Evolutionary conservation across 2,329 filamentous ascomycete genomes (phyloP).

Genomic region (Teratosphaeria destructans): DNA sequence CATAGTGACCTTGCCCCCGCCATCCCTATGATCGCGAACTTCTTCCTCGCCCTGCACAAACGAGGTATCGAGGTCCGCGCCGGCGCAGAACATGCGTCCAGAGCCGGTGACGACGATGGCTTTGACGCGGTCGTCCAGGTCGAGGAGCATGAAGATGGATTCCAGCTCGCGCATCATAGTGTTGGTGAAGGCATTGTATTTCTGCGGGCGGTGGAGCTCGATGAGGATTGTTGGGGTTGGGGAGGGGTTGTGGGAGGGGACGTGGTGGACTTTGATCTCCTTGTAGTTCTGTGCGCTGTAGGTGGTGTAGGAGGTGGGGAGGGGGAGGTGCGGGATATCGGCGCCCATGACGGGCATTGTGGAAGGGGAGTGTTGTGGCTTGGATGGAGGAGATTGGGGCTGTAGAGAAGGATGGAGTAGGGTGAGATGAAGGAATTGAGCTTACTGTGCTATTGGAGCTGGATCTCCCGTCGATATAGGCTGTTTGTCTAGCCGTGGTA

Average conservation of each 20-base stretch:
- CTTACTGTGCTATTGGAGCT: not conserved
- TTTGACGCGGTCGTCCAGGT: slow-evolving; percentile 45
- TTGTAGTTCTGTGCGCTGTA: slow-evolving; percentile 7
- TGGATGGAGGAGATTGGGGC: too few relatives aligned
- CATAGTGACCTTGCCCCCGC: slow-evolving; percentile 38
- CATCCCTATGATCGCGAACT: slow-evolving; percentile 43
- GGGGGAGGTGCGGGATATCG: slow-evolving; percentile 2
- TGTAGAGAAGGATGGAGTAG: not conserved
- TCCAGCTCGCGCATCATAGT: slow-evolving; percentile 54
- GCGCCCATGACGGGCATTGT: slow-evolving; percentile 3
- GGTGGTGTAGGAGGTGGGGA: slow-evolving; percentile 30
- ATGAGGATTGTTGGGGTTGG: slow-evolving; percentile 54
- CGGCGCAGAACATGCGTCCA: slow-evolving; percentile 44
- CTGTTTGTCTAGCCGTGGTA: not conserved
- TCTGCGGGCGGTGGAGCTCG: slow-evolving; percentile 53
- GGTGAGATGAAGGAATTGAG: too few relatives aligned
- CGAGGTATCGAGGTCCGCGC: slow-evolving; percentile 45
- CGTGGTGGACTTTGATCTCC: slow-evolving; percentile 33
- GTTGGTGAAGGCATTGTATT: slow-evolving; percentile 60
- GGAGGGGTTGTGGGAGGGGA: slow-evolving; percentile 36
- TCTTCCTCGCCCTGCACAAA: slow-evolving; percentile 36
- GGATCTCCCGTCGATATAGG: not conserved
- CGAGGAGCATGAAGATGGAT: slow-evolving; percentile 41
- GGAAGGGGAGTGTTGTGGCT: not conserved
- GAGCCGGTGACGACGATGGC: slow-evolving; percentile 45